A percentile compares a stretch with the other conserved stretches of the same genome.
Conservation (phyloP, 2,329 filamentous ascomycete species). For the Fusarium nelsonii region DNA sequence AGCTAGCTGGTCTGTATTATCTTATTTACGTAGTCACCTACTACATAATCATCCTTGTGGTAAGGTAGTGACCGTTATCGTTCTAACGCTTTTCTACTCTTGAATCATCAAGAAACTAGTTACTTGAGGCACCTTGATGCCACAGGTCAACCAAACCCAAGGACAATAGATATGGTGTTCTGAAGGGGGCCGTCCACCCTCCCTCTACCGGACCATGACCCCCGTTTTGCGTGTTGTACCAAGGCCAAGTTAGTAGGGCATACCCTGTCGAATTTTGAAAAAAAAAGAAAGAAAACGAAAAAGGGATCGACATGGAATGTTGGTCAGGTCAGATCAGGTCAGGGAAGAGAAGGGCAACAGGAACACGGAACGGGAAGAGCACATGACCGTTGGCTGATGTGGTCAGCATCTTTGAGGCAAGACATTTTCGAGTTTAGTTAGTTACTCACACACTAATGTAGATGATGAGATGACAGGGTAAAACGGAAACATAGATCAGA, state of each 20-base stretch:
- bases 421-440: slow-evolving; percentile 9
- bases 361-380: slow-evolving; percentile 28
- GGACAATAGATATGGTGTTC: neutral
- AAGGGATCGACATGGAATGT: slow-evolving; percentile 25
- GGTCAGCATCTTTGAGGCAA: slow-evolving; percentile 17
- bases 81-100: neutral
- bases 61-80: neutral
- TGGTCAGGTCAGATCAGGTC: slow-evolving; percentile 3
- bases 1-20: neutral
- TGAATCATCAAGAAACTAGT: neutral
- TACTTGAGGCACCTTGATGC: neutral
- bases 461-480: neutral
- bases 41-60: neutral
- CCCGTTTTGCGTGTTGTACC: neutral
- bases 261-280: slow-evolving; percentile 18
- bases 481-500: neutral
- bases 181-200: neutral
- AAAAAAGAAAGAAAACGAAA: slow-evolving; percentile 11
- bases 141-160: neutral
- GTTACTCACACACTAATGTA: neutral
- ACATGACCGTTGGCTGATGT: slow-evolving; percentile 37
- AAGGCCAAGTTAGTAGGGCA: slow-evolving; percentile 2
- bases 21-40: neutral
- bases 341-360: neutral
- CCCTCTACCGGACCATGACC: slow-evolving; percentile 4